Evolutionary conservation across 1,284 basidiomycete species (phyloP), one percentile per base, ranked within the genome.

Genomic region (Apiotrichum laibachii): DNA sequence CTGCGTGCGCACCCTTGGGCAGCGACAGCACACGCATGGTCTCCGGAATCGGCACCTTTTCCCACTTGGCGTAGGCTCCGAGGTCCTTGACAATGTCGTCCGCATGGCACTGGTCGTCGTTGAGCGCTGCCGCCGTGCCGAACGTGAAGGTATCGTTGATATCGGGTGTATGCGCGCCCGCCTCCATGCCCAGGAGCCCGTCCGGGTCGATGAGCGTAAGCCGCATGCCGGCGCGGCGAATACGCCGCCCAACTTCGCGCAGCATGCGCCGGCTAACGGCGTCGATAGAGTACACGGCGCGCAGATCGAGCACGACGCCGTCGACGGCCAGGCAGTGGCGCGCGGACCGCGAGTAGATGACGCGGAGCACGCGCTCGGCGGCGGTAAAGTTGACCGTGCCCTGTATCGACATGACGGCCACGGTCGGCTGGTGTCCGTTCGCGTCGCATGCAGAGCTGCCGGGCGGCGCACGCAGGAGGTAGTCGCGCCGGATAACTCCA

Each of bases 311-410:
- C 9, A 57, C 54, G 16, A 60, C 13, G 6, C 50, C 54, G 62
- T 61, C 56, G 33, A 53, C 44, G 8, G 21, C 11, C 1, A 43
- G 3, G 6, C 18, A 26, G 34, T 42, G 15, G 7, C 39, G 9
- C 19, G 48, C 44, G 21, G 15, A 26, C 4, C 34, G 18, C 19
- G 52, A 53, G 13, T 47, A 49, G 37, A 63, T 55, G 37, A 58
- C 35, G n/a, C 62, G 62, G 19, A 58, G 19, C 18, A 63, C 56
- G 39, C 62, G 59, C 54, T 63, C 62, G n/a, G 59, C 59, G 1
- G 59, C 51, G 19, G 59, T 55, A 35, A 60, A 63, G n/a, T 48
- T 60, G 56, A 63, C 59, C 13, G 62, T 49, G 19, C 62, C 62
- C 54, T 63, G 62, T 13, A 63, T 54, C 6, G 47, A 44, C 34